Conservation (phyloP, 306 rosid genomes). For the Herpetospermum pedunculosum region DNA sequence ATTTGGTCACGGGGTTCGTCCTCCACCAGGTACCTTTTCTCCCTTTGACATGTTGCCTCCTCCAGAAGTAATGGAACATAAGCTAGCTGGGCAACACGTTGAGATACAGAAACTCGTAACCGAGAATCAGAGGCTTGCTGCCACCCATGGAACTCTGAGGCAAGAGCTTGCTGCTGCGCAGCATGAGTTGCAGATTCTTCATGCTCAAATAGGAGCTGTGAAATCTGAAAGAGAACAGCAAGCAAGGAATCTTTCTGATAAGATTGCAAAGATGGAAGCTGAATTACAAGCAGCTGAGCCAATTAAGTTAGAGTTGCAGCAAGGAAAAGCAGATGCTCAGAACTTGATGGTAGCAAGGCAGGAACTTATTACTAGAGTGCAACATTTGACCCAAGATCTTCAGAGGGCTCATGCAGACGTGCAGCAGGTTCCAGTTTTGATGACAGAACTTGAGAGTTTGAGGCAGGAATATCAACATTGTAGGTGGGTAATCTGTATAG, state of each 20-base stretch:
- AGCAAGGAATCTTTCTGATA: conserved; percentile 40
- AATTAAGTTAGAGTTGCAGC: conserved; percentile 57
- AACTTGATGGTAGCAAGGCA: conserved; percentile 50
- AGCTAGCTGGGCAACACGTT: conserved; percentile 73
- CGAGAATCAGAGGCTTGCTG: conserved; percentile 79
- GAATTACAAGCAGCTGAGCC: conserved; percentile 50
- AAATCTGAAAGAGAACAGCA: conserved; percentile 81
- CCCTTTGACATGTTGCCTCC: conserved; percentile 65
- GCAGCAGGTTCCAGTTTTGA: conserved; percentile 64
- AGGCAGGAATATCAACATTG: conserved; percentile 88
- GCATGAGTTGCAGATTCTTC: conserved; percentile 75
- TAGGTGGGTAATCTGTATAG: conserved; percentile 36
- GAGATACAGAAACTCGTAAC: conserved; percentile 76
- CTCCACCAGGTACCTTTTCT: conserved; percentile 30
- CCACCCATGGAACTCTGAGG: conserved; percentile 64
- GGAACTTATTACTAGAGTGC: conserved; percentile 57
- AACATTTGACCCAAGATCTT: conserved; percentile 65
- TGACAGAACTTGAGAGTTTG: conserved; percentile 61
- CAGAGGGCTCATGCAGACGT: conserved; percentile 68
- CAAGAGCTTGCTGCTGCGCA: conserved; percentile 86
- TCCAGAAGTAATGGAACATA: conserved; percentile 83
- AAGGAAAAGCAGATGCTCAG: conserved; percentile 66
- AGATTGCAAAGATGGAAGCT: conserved; percentile 64
- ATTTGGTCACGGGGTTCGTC: conserved; percentile 33
- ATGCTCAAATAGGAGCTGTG: conserved; percentile 49